These are phyloP conservation scores for Trametes punicea DNA, from an alignment of 768 basidiomycete species.

Conservation along the genomic window DNA sequence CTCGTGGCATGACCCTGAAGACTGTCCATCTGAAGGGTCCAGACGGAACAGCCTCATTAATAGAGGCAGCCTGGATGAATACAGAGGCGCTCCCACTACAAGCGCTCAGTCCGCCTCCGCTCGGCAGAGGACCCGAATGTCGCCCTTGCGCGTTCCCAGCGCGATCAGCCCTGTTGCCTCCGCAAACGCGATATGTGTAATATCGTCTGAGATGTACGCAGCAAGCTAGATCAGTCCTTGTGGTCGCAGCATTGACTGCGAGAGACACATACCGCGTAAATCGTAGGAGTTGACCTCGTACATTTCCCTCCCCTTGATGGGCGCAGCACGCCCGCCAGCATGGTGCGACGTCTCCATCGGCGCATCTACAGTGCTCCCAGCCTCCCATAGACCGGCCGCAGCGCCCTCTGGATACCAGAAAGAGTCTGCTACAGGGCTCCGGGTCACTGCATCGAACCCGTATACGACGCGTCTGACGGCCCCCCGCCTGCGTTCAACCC, in stretches of 20 bases:
- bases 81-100: background rate
- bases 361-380: background rate
- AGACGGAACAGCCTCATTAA: background rate
- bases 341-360: background rate
- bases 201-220: slow-evolving; percentile 28
- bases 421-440: too few species aligned
- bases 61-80: background rate
- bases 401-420: too few species aligned
- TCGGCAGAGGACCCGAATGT: slow-evolving; percentile 24
- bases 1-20: too few species aligned
- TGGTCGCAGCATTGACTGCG: background rate
- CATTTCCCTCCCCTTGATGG: slow-evolving; percentile 23
- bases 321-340: background rate
- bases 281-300: slow-evolving; percentile 32
- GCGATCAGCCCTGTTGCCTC: slow-evolving; percentile 30
- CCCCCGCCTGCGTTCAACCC: slow-evolving; percentile 49
- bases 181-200: slow-evolving; percentile 32
- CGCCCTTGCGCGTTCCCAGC: slow-evolving; percentile 29
- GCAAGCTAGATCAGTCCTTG: background rate
- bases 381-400: too few species aligned
- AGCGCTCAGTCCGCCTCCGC: background rate
- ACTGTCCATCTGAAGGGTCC: background rate
- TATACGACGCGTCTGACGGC: slow-evolving; percentile 43
- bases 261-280: slow-evolving; percentile 26
- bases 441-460: slow-evolving; percentile 36